Base-by-base conservation (phyloP, 176 grass and related monocot species). In the Areca catechu region DNA sequence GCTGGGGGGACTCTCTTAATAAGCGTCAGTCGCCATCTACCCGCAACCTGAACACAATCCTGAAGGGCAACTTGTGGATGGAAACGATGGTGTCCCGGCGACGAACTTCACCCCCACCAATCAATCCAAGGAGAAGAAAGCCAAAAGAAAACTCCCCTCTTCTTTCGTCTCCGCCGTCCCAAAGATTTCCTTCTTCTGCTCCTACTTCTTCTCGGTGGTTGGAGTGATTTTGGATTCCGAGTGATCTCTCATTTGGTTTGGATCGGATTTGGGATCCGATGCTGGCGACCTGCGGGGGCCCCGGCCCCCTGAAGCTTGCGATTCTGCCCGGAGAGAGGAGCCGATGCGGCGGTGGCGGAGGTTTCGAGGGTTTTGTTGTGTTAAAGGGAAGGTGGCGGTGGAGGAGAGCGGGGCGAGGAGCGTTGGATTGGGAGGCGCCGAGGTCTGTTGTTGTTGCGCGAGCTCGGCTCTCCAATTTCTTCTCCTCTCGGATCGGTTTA, bases 401-500 rank as follows among this genome's bases (percentile, higher is more conserved):
- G 74, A 71, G 60, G 65, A 59, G 49, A 56, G 15, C 57, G 52
- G 84, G 78, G 25, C 72, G 19, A 64, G 74, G 34, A 20, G 63
- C 50, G 15, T 24, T 12, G 1, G 50, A 34, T 48, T 58, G 55
- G 51, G 60, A 47, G 43, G 15, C 68, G 20, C 67, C 64, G 19
- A 62, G 57, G 65, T 61, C 74, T 16, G 56, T 77, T 16, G 15
- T 77, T 34, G 23, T 69, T 15, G 43, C 79, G 21, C 50, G 64
- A 49, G 73, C 73, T 30, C 48, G 72, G 10, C 79, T 82, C 54
- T 72, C 79, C 48, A 72, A 53, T 55, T 76, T 74, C 55, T 89
- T 85, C 75, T 70, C 71, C 50, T 88, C 84, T 50, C 87, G 72
- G 47, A 66, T 92, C 73, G 87, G 87, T 47, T 77, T 98, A 53